Conservation (phyloP, 2,329 filamentous ascomycete genomes). For the Botrytis elliptica region DNA sequence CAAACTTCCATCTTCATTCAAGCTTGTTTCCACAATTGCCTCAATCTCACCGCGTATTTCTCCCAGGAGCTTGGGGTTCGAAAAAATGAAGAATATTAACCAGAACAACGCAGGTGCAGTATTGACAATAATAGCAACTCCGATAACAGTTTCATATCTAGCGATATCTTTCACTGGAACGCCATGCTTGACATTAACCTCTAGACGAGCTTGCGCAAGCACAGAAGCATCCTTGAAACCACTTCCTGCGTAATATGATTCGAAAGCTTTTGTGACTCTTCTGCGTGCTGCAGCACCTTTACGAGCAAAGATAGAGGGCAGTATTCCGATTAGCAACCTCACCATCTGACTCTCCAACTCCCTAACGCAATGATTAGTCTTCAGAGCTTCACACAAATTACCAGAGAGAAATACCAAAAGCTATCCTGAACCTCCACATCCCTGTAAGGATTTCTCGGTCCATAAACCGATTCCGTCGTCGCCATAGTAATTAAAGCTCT, state of each 20-base stretch:
- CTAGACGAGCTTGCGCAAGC: slow-evolving; percentile 41
- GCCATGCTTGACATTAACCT: slow-evolving; percentile 37
- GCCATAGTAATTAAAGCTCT: neutral
- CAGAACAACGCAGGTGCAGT: slow-evolving; percentile 38
- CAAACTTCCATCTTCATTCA: neutral
- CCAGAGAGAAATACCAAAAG: slow-evolving; percentile 18
- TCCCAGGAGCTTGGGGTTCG: slow-evolving; percentile 36
- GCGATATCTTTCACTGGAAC: slow-evolving; percentile 32
- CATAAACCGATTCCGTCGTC: slow-evolving; percentile 19
- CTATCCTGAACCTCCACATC: neutral
- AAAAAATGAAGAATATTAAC: slow-evolving; percentile 43
- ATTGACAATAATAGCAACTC: slow-evolving; percentile 45
- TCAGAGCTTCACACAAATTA: slow-evolving; percentile 28
- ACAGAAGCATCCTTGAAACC: slow-evolving; percentile 43
- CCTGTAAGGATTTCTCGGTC: slow-evolving; percentile 19
- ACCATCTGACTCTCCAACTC: slow-evolving; percentile 40
- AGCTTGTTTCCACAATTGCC: neutral
- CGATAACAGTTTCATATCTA: slow-evolving; percentile 44
- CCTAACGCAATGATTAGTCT: slow-evolving; percentile 26
- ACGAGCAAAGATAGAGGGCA: slow-evolving; percentile 23
- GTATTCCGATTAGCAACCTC: neutral
- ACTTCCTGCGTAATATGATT: slow-evolving; percentile 43
- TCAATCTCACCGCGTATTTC: slow-evolving; percentile 34
- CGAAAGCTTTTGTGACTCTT: slow-evolving; percentile 35
- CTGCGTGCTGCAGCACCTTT: neutral